These are phyloP conservation scores for Blastobotrys arbuscula DNA, from an alignment of 1,139 yeast genomes.

Conservation along the genomic window DNA sequence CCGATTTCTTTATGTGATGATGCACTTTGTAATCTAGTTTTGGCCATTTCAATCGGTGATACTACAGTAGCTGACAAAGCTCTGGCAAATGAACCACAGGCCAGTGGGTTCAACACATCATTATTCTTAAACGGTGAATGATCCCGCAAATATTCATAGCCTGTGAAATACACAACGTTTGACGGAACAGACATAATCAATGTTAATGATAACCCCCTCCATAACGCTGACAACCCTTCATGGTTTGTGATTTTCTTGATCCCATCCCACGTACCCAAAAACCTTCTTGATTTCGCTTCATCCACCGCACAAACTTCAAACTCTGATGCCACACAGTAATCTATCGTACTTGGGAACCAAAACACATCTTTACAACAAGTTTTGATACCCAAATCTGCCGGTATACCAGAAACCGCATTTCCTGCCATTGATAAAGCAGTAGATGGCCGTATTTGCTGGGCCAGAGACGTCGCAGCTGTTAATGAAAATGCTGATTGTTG, in stretches of 20 bases:
- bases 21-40: conserved; percentile 84
- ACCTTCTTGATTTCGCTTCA: conserved; percentile 32
- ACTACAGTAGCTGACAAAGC: conserved; percentile 76
- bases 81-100: conserved; percentile 86
- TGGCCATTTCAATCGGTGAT: conserved; percentile 81
- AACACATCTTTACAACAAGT: conserved; percentile 40
- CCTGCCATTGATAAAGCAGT: background rate
- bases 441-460: conserved; percentile 19
- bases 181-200: conserved; percentile 89
- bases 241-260: conserved; percentile 54
- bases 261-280: conserved; percentile 66
- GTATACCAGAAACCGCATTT: conserved; percentile 19
- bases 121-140: conserved; percentile 52
- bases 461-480: conserved; percentile 19
- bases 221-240: conserved; percentile 74
- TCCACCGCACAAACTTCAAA: conserved; percentile 35
- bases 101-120: conserved; percentile 59
- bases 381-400: conserved; percentile 31
- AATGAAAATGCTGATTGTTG: conserved; percentile 54
- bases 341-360: conserved; percentile 37
- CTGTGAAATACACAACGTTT: conserved; percentile 88
- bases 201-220: conserved; percentile 86
- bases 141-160: conserved; percentile 82
- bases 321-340: conserved; percentile 38
- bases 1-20: conserved; percentile 16